Conservation (phyloP, 352 stramenopile species). For the Paralagenidium karlingii region DNA sequence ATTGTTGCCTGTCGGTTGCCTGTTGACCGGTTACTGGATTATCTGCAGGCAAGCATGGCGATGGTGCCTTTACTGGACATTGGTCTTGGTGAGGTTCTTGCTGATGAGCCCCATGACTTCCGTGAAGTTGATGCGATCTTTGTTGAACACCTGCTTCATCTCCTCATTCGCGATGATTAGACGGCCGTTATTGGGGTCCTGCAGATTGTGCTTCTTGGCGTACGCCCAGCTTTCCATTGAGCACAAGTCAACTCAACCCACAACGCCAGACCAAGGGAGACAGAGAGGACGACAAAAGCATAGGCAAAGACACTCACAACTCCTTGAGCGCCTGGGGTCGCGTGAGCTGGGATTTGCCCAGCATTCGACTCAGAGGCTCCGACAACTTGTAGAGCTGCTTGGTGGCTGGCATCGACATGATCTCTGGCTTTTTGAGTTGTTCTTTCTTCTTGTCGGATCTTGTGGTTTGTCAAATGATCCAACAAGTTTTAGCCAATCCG, state of each 20-base stretch:
- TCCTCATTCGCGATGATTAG: constrained; percentile 52
- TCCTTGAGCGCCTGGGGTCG: constrained; percentile 57
- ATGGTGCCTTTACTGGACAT: neutral
- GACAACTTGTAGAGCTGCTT: constrained; percentile 51
- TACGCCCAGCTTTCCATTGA: constrained; percentile 43
- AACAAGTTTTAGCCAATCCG: too few species aligned
- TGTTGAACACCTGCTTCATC: constrained; percentile 49
- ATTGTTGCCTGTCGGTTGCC: too few species aligned
- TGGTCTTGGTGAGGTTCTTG: constrained; percentile 47
- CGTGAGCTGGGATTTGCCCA: constrained; percentile 59
- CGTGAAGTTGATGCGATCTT: constrained; percentile 56
- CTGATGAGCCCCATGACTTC: constrained; percentile 57
- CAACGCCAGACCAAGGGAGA: neutral
- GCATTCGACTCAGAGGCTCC: constrained; percentile 31
- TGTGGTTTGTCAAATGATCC: too few species aligned
- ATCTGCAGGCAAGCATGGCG: neutral
- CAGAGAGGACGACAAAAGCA: neutral
- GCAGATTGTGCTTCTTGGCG: constrained; percentile 62
- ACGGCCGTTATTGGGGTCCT: constrained; percentile 55
- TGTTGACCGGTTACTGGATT: too few species aligned
- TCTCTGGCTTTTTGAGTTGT: too few species aligned
- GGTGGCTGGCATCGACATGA: constrained; percentile 4
- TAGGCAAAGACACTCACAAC: constrained; percentile 30
- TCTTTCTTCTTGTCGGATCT: too few species aligned
- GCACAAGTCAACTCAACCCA: neutral